phyloP scores from a whole-genome alignment of 169 alveolate genomes.

The Cryptosporidium canis region DNA sequence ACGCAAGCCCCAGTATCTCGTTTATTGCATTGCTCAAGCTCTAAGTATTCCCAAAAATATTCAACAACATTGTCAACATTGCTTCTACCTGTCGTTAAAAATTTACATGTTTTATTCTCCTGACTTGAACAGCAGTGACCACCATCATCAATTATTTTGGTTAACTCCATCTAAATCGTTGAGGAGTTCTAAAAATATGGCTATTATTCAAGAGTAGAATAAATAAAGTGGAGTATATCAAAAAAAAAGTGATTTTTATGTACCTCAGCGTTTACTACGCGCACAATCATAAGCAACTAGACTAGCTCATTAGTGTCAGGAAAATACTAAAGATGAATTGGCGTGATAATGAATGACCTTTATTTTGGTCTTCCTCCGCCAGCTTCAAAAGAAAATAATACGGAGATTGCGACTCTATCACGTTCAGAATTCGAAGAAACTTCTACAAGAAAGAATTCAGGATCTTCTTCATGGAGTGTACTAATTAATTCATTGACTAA shows the following conservation, averaged over 20 bases:
- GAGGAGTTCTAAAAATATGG: neutral
- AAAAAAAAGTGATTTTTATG: neutral
- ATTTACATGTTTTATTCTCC: neutral
- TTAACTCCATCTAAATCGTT: neutral
- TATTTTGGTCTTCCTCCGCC: constrained; percentile 68
- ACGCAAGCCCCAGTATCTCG: neutral
- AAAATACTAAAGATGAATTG: neutral
- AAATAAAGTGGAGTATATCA: neutral
- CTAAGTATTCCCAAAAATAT: constrained; percentile 31
- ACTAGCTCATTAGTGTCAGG: neutral
- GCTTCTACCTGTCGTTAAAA: constrained; percentile 16
- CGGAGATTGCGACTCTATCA: neutral
- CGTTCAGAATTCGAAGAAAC: neutral
- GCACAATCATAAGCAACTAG: neutral
- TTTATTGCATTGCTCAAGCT: neutral
- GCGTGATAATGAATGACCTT: constrained; percentile 5
- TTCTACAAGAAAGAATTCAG: neutral
- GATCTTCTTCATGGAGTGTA: constrained; percentile 10
- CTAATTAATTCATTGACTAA: neutral
- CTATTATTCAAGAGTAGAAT: neutral
- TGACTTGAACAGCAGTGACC: neutral
- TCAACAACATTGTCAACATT: constrained; percentile 46
- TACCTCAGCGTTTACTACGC: neutral
- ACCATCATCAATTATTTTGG: neutral
- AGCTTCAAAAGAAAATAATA: neutral